Conservation (phyloP, 306 rosid genomes). For the Hippophae tibetana region DNA sequence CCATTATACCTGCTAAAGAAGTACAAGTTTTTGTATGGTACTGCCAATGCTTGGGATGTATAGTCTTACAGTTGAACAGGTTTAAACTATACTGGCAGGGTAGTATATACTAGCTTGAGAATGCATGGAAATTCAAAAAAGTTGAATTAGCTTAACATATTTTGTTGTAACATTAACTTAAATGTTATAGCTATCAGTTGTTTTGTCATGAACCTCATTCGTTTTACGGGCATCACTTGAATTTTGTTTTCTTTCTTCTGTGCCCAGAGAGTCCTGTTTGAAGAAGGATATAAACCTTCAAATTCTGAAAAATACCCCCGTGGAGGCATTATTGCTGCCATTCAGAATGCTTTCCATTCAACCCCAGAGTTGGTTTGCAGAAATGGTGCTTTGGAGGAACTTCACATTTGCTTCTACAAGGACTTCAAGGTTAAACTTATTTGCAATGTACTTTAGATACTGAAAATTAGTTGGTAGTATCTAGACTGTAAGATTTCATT, state of each 20-base stretch:
- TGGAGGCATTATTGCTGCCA: slow-evolving; percentile 81
- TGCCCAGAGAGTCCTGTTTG: slow-evolving; percentile 59
- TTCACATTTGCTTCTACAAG: slow-evolving; percentile 76
- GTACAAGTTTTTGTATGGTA: neutral
- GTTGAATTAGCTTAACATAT: neutral
- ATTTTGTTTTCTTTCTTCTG: slow-evolving; percentile 4
- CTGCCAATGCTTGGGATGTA: neutral
- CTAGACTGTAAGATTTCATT: too few species aligned
- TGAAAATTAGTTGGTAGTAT: neutral
- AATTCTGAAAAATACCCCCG: slow-evolving; percentile 83
- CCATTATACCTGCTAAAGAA: neutral
- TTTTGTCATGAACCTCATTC: neutral
- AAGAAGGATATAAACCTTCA: slow-evolving; percentile 81
- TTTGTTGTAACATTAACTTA: neutral
- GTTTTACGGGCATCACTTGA: neutral
- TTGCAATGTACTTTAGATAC: slow-evolving; percentile 5
- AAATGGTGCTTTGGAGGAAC: slow-evolving; percentile 59
- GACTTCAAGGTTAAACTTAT: slow-evolving; percentile 54
- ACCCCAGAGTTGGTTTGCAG: slow-evolving; percentile 64
- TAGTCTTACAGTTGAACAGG: neutral
- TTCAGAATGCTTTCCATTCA: slow-evolving; percentile 76
- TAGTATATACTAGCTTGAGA: neutral
- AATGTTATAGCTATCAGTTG: neutral
- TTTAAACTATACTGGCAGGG: neutral
- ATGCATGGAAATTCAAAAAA: neutral